Evolutionary conservation across 208 protist species (phyloP), one percentile per base, ranked within the genome.

Genomic region (Phytomonas sp.): DNA sequence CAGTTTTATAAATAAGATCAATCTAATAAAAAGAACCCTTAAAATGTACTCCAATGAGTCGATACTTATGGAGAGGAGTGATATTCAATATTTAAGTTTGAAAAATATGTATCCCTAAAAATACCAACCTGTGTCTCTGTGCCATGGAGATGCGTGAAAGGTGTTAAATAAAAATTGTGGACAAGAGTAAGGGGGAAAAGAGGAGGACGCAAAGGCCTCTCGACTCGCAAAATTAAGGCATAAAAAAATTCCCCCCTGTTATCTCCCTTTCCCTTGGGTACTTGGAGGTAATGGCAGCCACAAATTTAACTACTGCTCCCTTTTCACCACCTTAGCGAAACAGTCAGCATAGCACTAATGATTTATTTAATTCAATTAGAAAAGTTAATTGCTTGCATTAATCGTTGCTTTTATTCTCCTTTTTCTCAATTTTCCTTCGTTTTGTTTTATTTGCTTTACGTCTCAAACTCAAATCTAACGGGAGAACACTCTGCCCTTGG

Each of bases 401-500:
- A 36, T 32, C 31, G 32, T 4, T 17, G 40, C 40, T 2, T 56
- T 26, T 1, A 8, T 29, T 71, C 7, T 51, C 40, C 40, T 51
- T 51, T 23, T 51, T 51, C 20, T 51, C 76, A 5, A 68, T 78
- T 73, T 96, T 96, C 53, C 91, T 73, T 6, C 91, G 79, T 71
- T 82, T 91, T 23, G 91, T 96, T 46, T 89, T 94, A 53, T 75
- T 74, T 37, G 88, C 88, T 63, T 80, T 83, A 28, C 77, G 77
- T 30, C 83, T 78, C 32, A 91, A 73, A 0, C 84, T 87, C 34
- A 94, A 60, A 68, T 97, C 92, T 26, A 97, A 75, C 4, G 92
- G 92, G 15, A 83, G 71, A 2, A 97, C 77, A 2, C 78, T 53
- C 29, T 91, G 85, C 17, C 92, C 92, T 74, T 95, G 87, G 0